Evolutionary conservation across 139 green algal species (phyloP).

Genomic region (Coelastrella sp.): DNA sequence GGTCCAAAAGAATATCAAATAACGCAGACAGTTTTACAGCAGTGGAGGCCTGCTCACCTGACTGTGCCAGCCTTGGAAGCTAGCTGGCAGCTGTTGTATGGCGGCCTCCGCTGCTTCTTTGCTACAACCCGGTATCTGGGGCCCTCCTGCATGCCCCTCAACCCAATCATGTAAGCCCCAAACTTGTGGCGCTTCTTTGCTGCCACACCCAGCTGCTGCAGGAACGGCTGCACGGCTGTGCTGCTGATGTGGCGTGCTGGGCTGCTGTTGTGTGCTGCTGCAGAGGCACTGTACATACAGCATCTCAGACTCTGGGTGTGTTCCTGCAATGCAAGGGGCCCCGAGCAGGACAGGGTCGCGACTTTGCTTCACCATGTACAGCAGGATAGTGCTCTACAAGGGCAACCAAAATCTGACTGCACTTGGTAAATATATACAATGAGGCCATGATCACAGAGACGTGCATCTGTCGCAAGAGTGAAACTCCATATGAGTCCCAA

Average conservation of each 20-base stretch:
- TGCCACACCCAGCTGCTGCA: background rate
- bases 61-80: background rate
- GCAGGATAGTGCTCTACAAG: too few relatives aligned
- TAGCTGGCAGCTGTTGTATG: background rate
- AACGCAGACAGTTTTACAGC: background rate
- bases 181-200: background rate
- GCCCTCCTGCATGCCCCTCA: background rate
- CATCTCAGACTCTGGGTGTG: background rate
- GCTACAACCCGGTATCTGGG: background rate
- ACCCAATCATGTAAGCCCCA: constrained; percentile 27
- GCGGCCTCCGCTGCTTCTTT: background rate
- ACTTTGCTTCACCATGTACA: too few relatives aligned
- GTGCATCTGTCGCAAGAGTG: too few relatives aligned
- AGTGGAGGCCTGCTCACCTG: background rate
- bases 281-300: constrained; percentile 21
- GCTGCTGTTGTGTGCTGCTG: background rate
- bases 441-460: too few relatives aligned
- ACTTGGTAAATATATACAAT: too few relatives aligned
- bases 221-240: background rate
- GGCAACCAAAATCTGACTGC: too few relatives aligned
- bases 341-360: too few relatives aligned
- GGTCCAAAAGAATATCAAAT: background rate
- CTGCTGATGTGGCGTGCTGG: background rate
- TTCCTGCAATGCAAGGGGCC: background rate
- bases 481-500: too few relatives aligned